Evolutionary conservation across 352 stramenopile genomes (phyloP).

Genomic region (Nothophytophthora sp.): DNA sequence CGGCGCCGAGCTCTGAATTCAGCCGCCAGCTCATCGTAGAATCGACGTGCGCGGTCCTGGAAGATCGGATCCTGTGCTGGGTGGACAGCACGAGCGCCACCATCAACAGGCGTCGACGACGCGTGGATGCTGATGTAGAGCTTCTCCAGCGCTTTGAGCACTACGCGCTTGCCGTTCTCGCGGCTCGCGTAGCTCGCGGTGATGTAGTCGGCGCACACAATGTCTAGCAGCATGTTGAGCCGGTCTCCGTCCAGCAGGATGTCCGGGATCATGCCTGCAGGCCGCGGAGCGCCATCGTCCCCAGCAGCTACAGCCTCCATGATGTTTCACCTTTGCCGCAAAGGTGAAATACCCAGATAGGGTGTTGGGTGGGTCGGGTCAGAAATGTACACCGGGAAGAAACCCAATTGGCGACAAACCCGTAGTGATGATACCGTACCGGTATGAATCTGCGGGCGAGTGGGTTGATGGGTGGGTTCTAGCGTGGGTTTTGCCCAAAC

Average conservation of each 20-base stretch:
- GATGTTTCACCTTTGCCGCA: no score
- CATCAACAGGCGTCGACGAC: slow-evolving; percentile 15
- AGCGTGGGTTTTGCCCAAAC: no score
- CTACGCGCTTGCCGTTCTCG: slow-evolving; percentile 80
- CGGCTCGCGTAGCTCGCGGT: slow-evolving; percentile 84
- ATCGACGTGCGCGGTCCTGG: slow-evolving; percentile 41
- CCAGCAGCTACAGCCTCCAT: no score
- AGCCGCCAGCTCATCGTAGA: slow-evolving; percentile 62
- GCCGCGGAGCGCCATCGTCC: slow-evolving; percentile 17
- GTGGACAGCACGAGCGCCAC: slow-evolving; percentile 9
- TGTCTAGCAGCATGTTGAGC: slow-evolving; percentile 84
- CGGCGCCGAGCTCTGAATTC: slow-evolving; percentile 46
- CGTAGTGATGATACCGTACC: no score
- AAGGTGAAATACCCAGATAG: no score
- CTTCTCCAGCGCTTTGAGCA: slow-evolving; percentile 81
- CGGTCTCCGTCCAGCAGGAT: slow-evolving; percentile 75
- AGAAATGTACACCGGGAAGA: no score
- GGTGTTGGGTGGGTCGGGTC: no score
- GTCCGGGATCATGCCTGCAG: slow-evolving; percentile 43
- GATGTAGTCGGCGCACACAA: slow-evolving; percentile 87
- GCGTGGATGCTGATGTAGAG: slow-evolving; percentile 77
- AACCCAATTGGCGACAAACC: no score
- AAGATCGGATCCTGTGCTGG: slow-evolving; percentile 51
- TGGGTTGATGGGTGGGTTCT: no score
- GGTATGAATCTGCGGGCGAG: no score